Evolutionary conservation across 495 filamentous ascomycete genomes (phyloP).

Genomic region (Penicillium herquei): DNA sequence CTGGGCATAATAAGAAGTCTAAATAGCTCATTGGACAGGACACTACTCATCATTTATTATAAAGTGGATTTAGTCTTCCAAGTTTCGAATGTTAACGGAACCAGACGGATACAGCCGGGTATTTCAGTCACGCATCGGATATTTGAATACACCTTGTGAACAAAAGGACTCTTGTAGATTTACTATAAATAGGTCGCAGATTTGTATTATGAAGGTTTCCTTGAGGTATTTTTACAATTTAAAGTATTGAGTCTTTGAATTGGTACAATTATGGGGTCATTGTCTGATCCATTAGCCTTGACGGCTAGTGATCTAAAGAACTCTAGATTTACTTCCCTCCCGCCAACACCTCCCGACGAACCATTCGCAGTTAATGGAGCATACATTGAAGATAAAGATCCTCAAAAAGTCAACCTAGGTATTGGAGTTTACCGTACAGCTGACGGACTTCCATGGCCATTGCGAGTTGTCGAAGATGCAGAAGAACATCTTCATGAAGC

Average conservation of each 20-base stretch:
- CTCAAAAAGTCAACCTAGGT: slow-evolving; percentile 33
- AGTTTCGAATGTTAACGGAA: too few species aligned
- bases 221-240: too few species aligned
- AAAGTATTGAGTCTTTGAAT: neutral
- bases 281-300: neutral
- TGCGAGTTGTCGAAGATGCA: slow-evolving; percentile 27
- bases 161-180: too few species aligned
- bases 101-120: too few species aligned
- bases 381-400: slow-evolving; percentile 18
- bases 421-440: slow-evolving; percentile 36
- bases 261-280: slow-evolving; percentile 5
- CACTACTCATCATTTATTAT: too few species aligned
- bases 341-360: slow-evolving; percentile 19
- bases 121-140: too few species aligned
- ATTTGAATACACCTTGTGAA: too few species aligned
- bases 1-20: too few species aligned
- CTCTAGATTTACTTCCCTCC: slow-evolving; percentile 19
- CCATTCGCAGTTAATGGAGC: slow-evolving; percentile 24
- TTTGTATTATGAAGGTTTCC: too few species aligned
- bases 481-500: slow-evolving; percentile 17
- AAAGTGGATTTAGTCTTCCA: too few species aligned
- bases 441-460: slow-evolving; percentile 33
- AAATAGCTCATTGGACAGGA: too few species aligned
- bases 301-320: neutral
- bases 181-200: too few species aligned